phyloP scores from a whole-genome alignment of 2,329 filamentous ascomycete genomes.

The Phaeoacremonium minimum region DNA sequence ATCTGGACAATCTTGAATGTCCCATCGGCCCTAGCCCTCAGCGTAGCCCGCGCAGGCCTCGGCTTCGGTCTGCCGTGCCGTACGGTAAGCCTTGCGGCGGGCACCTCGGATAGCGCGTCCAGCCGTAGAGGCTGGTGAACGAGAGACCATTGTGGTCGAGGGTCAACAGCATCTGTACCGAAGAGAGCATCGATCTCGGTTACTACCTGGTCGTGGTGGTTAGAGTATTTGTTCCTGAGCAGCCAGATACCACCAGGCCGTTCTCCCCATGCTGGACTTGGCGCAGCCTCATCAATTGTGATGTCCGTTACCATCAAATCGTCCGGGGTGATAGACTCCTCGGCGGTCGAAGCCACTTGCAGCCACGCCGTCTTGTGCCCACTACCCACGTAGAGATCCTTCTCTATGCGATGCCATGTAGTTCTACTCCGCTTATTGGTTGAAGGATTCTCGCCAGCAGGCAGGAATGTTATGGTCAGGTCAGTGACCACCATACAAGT shows the following conservation, averaged over 20 bases:
- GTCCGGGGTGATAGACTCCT: slow-evolving; percentile 59
- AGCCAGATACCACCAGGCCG: slow-evolving; percentile 64
- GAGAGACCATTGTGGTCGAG: slow-evolving; percentile 25
- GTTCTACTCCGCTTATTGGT: slow-evolving; percentile 17
- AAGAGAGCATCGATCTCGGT: slow-evolving; percentile 67
- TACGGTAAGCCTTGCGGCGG: slow-evolving; percentile 28
- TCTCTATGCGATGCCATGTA: slow-evolving; percentile 61
- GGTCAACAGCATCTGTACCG: slow-evolving; percentile 35
- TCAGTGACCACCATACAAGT: slow-evolving; percentile 23
- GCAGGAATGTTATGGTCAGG: slow-evolving; percentile 21
- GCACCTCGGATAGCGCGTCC: slow-evolving; percentile 20
- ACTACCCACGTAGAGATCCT: slow-evolving; percentile 65
- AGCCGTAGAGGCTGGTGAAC: slow-evolving; percentile 28
- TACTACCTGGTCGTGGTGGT: slow-evolving; percentile 33
- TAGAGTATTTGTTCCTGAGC: slow-evolving; percentile 41
- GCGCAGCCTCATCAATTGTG: slow-evolving; percentile 42
- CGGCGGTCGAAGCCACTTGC: slow-evolving; percentile 57
- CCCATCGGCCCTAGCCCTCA: slow-evolving; percentile 61
- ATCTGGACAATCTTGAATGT: slow-evolving; percentile 72
- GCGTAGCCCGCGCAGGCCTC: slow-evolving; percentile 14
- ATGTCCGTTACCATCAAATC: slow-evolving; percentile 59
- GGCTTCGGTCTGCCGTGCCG: slow-evolving; percentile 17
- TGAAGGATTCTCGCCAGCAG: slow-evolving; percentile 11
- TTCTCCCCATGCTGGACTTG: slow-evolving; percentile 51
- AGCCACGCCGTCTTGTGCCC: slow-evolving; percentile 58